Base-by-base conservation (phyloP, 345 rosid species). In the Gossypium turneri region DNA sequence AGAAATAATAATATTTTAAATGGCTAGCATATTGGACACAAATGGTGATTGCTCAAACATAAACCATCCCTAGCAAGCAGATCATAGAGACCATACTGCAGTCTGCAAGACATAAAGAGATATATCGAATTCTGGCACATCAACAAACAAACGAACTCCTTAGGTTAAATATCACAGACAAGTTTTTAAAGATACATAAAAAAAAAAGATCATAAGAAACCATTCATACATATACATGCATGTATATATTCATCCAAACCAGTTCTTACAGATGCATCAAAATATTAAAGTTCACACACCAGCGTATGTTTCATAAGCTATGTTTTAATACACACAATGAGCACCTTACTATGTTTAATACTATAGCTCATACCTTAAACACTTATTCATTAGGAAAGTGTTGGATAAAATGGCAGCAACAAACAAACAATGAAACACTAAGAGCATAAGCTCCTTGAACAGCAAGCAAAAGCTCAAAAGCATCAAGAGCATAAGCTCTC, bases 371-470 rank as follows among this genome's bases (percentile, higher is more conserved):
- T 11, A 60, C 19, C 47, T 45, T 7, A 0, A 44, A 29, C 62
- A 77, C 16, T 69, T 81, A 80, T 45, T 51, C 73, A 72, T 71
- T 70, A 4, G 82, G 75, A 58, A 83, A n/a, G n/a, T n/a, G n/a
- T n/a, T n/a, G n/a, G n/a, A n/a, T n/a, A n/a, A n/a, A n/a, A n/a
- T n/a, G n/a, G n/a, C n/a, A n/a, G n/a, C n/a, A n/a, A n/a, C n/a
- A n/a, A n/a, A n/a, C n/a, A n/a, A n/a, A n/a, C n/a, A n/a, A n/a
- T n/a, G n/a, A n/a, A n/a, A n/a, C n/a, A n/a, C n/a, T n/a, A n/a
- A n/a, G n/a, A n/a, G n/a, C n/a, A n/a, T n/a, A n/a, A n/a, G n/a
- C n/a, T n/a, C n/a, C n/a, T n/a, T n/a, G n/a, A n/a, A n/a, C n/a
- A n/a, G n/a, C n/a, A n/a, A n/a, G n/a, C n/a, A n/a, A n/a, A n/a